Conservation (phyloP, 1,284 basidiomycete genomes). For the Stereum hirsutum region DNA sequence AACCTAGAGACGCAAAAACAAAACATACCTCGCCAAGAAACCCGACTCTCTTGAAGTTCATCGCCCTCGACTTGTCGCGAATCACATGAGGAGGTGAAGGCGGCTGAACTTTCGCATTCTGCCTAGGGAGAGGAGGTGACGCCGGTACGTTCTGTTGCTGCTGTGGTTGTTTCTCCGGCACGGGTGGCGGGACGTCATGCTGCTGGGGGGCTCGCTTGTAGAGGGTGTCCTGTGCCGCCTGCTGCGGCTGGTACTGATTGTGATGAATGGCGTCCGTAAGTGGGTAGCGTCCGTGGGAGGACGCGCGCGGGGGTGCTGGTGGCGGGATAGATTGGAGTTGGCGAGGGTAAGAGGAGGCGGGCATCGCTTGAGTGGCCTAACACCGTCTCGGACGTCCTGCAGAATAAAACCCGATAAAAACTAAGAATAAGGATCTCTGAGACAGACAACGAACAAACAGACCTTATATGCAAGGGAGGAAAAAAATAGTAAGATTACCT, state of each 20-base stretch:
- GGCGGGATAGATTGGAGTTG: conserved; percentile 11
- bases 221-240: conserved; percentile 16
- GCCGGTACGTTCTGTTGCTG: conserved; percentile 22
- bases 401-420: not conserved
- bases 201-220: conserved; percentile 8
- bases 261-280: conserved; percentile 19
- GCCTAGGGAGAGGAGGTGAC: conserved; percentile 61
- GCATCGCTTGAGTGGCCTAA: conserved; percentile 14
- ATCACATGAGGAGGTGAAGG: conserved; percentile 79
- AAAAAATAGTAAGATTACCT: not conserved
- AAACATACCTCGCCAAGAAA: conserved; percentile 78
- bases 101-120: conserved; percentile 74
- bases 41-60: conserved; percentile 62
- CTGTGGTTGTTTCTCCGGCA: no score
- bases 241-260: no score
- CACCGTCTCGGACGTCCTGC: conserved; percentile 5
- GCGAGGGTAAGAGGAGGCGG: conserved; percentile 8
- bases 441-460: not conserved
- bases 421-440: not conserved
- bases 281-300: conserved; percentile 23
- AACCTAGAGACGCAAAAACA: no score
- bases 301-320: conserved; percentile 9
- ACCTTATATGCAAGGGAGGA: conserved; percentile 3
- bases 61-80: conserved; percentile 48
- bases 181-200: conserved; percentile 9